Evolutionary conservation across 352 stramenopile species (phyloP), one percentile per base, ranked within the genome.

Genomic region (Globisporangium middletonii): DNA sequence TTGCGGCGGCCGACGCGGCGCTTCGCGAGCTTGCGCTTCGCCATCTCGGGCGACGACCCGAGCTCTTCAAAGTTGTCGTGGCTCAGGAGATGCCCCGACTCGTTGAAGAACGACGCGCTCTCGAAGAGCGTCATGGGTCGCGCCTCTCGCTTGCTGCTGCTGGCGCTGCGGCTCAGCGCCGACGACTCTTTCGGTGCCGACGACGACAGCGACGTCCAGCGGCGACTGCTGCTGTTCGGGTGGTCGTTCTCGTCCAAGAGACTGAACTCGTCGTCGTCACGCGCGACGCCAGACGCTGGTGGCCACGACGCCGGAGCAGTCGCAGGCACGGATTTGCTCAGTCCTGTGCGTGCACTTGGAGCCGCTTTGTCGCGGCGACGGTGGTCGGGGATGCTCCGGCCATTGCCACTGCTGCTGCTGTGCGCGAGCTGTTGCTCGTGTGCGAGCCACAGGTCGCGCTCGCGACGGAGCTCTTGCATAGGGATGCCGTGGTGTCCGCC

Each of bases 61-160:
- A 88, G 60, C 33, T 87, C 75, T 19, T 87, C 56, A 35, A 93
- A 87, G 43, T 86, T 75, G 49, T 90, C 79, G 53, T 88, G 83
- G 37, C 65, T 90, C 15, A 93, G 69, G 59, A 89, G 51, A 46
- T 77, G 71, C 18, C 83, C 83, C 0, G 79, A 75, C 51, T 89
- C 76, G 59, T 90, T 89, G 64, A 84, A 91, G 62, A 93, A 79
- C 33, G 73, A 68, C 8, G 83, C 83, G 60, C 74, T 89, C 41
- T 93, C 83, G 50, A 93, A 92, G 4, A 93, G 72, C 47, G 83
- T 93, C 68, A 93, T 83, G 5, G 70, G 75, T 5, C 79, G 73
- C 33, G 65, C 67, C 49, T 79, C 76, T 8, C 75, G 75, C 59
- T 76, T 75, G 57, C 66, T 60, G 33, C 50, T 55, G 33, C 50